Evolutionary conservation across 2,329 filamentous ascomycete species (phyloP).

Genomic region (Phymatotrichopsis omnivora): DNA sequence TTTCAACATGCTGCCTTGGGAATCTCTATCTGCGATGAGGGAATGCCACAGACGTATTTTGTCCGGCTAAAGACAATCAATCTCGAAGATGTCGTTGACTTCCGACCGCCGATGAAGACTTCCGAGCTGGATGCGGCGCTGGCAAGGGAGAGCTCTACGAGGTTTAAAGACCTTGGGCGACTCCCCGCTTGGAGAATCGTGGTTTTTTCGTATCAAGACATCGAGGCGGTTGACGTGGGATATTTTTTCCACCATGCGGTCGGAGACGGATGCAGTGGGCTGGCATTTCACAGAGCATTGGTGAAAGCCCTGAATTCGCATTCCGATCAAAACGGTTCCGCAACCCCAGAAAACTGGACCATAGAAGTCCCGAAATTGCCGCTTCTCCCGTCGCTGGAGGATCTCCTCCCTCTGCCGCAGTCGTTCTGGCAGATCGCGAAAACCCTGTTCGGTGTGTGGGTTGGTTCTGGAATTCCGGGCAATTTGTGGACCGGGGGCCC

Average conservation of each 20-base stretch:
- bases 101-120: constrained; percentile 25
- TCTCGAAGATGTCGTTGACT: constrained; percentile 39
- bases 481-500: constrained; percentile 9
- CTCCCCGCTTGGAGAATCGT: constrained; percentile 40
- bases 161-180: constrained; percentile 38
- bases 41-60: constrained; percentile 40
- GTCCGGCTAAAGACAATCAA: constrained; percentile 39
- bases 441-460: constrained; percentile 34
- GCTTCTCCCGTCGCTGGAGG: constrained; percentile 36
- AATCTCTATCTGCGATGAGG: constrained; percentile 42
- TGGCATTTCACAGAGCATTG: constrained; percentile 43
- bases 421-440: constrained; percentile 37
- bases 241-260: constrained; percentile 47
- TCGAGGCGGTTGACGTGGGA: constrained; percentile 21
- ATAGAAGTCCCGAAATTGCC: constrained; percentile 8
- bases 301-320: constrained; percentile 37
- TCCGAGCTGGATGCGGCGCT: constrained; percentile 35
- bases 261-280: constrained; percentile 43
- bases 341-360: neutral
- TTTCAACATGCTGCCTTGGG: constrained; percentile 41
- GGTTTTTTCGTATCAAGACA: constrained; percentile 34
- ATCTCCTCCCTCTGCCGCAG: constrained; percentile 37
- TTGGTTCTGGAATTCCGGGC: neutral
- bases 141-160: constrained; percentile 37
- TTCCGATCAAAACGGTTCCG: constrained; percentile 25